Percentiles rank a stretch among this genome's conserved stretches.
These are phyloP conservation scores for Biscogniauxia sp. DNA, from an alignment of 2,329 filamentous ascomycete genomes.

Conservation along the genomic window DNA sequence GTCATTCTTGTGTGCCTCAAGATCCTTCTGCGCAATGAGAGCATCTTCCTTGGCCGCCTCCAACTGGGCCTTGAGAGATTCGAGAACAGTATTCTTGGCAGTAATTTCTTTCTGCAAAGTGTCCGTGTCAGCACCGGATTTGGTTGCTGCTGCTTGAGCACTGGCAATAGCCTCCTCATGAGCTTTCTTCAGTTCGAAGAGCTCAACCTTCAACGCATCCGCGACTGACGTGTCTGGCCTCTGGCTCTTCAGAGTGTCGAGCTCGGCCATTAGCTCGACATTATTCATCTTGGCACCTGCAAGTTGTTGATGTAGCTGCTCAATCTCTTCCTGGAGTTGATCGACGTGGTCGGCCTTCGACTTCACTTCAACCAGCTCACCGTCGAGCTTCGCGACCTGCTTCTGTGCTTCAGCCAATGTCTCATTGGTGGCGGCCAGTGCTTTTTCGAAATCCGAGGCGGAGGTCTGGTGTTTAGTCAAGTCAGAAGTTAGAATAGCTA, in stretches of 20 bases:
- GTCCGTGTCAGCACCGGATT: constrained; percentile 29
- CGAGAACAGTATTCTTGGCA: constrained; percentile 31
- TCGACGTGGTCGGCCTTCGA: constrained; percentile 37
- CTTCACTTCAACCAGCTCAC: constrained; percentile 36
- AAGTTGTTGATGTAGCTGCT: constrained; percentile 51
- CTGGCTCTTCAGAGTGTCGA: constrained; percentile 56
- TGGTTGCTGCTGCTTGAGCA: constrained; percentile 34
- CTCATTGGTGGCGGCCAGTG: constrained; percentile 35
- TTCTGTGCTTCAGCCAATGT: constrained; percentile 31
- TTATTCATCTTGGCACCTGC: constrained; percentile 60
- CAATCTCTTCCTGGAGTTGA: constrained; percentile 47
- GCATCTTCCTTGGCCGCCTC: constrained; percentile 35
- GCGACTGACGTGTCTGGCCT: constrained; percentile 55
- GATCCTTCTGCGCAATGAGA: constrained; percentile 47
- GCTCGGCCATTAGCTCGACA: constrained; percentile 57
- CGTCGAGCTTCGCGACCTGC: constrained; percentile 30
- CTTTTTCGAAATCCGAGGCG: constrained; percentile 32
- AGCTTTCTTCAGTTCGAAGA: constrained; percentile 46
- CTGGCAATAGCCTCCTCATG: constrained; percentile 44
- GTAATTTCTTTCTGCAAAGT: constrained; percentile 31
- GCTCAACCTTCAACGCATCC: constrained; percentile 50
- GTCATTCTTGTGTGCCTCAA: constrained; percentile 51
- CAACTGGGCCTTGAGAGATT: constrained; percentile 43
- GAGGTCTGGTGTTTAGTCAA: constrained; percentile 32
- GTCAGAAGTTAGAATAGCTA: constrained; percentile 25